A percentile compares a stretch with the other conserved stretches of the same genome.
Evolutionary conservation across 352 stramenopile genomes (phyloP).

Genomic region (Phytophthora citricola): DNA sequence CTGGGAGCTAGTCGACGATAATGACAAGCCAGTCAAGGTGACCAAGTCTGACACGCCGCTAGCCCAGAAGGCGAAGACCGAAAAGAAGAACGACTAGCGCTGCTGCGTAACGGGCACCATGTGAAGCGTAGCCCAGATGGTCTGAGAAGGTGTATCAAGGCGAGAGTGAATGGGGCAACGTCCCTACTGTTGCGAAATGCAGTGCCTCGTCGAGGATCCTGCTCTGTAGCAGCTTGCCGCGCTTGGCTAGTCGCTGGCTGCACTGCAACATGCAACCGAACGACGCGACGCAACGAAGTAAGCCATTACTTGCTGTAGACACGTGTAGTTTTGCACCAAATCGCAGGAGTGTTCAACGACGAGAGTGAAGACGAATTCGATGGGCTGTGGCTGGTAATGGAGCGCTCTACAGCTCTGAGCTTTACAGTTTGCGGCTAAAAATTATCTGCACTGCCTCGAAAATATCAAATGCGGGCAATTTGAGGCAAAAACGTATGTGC

Average conservation of each 20-base stretch:
- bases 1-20: constrained; percentile 63
- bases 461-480: no score
- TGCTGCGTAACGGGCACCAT: constrained; percentile 6
- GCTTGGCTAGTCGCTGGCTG: constrained; percentile 26
- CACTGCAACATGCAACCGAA: constrained; percentile 16
- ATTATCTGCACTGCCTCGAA: no score
- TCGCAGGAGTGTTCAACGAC: constrained; percentile 16
- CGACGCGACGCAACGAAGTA: constrained; percentile 24
- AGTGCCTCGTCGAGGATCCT: constrained; percentile 17
- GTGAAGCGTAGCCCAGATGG: constrained; percentile 10
- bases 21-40: constrained; percentile 37
- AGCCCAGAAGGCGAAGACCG: constrained; percentile 15
- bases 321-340: neutral
- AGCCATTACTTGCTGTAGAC: constrained; percentile 28
- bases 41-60: constrained; percentile 15
- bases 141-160: constrained; percentile 13
- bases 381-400: no score
- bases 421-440: no score
- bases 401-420: no score
- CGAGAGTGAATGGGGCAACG: constrained; percentile 20
- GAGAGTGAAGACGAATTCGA: constrained; percentile 10
- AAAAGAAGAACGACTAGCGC: constrained; percentile 44
- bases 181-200: constrained; percentile 14
- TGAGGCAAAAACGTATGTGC: no score
- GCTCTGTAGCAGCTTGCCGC: constrained; percentile 15